These are phyloP conservation scores for Eudorina sp. DNA, from an alignment of 139 green algal genomes.

Conservation along the genomic window DNA sequence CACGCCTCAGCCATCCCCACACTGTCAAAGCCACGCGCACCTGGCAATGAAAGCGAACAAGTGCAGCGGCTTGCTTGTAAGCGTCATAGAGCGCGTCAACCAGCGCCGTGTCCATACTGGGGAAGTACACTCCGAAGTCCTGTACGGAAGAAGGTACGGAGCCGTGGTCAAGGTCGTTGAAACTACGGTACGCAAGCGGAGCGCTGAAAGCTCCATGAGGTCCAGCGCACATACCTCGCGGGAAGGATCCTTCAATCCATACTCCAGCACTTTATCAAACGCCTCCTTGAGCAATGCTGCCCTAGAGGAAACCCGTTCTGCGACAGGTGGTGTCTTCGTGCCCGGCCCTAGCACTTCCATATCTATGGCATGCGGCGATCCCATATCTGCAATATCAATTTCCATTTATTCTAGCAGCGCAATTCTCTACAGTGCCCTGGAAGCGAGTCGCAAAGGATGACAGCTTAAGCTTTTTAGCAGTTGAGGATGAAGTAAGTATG, in stretches of 20 bases:
- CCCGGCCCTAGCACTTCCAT: too few relatives aligned
- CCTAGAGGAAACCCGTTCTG: too few relatives aligned
- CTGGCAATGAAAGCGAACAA: constrained; percentile 53
- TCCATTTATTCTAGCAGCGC: too few relatives aligned
- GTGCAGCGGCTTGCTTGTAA: constrained; percentile 37
- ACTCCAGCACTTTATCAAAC: constrained; percentile 19
- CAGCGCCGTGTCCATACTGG: background rate
- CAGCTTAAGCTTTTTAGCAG: background rate
- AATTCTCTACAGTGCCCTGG: too few relatives aligned
- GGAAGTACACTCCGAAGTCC: constrained; percentile 43
- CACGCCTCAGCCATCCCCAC: too few relatives aligned
- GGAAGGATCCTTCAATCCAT: constrained; percentile 22
- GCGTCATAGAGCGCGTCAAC: constrained; percentile 48
- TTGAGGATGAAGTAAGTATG: background rate
- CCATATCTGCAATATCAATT: too few relatives aligned
- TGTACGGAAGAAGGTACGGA: constrained; percentile 12
- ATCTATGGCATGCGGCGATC: too few relatives aligned
- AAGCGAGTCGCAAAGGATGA: background rate
- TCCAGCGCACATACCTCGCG: background rate
- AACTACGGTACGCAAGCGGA: too few relatives aligned
- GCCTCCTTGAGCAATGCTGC: constrained; percentile 15
- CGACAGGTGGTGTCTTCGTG: too few relatives aligned
- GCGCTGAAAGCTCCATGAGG: too few relatives aligned
- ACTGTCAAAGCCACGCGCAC: too few relatives aligned
- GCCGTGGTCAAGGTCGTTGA: too few relatives aligned